Conservation (phyloP, 305 asterid genomes). For the Rubia balearica region DNA sequence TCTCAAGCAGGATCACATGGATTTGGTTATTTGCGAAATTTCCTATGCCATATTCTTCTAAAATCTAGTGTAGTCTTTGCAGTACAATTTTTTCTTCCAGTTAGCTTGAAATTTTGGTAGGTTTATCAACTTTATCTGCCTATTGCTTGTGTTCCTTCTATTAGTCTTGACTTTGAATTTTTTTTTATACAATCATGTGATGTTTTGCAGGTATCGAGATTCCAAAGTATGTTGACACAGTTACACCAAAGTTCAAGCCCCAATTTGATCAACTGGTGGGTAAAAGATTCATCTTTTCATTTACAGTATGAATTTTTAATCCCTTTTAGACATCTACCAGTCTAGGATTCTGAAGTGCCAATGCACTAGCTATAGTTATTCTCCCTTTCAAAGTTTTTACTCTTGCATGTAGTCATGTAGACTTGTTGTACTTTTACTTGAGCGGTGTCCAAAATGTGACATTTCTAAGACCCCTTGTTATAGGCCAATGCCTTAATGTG, state of each 20-base stretch:
- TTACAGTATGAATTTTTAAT: not conserved
- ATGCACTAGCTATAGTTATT: not conserved
- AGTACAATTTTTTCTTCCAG: not conserved
- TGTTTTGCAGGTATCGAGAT: constrained; percentile 62
- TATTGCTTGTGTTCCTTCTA: not conserved
- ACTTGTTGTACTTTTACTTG: not conserved
- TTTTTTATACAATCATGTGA: not conserved
- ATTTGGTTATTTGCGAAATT: not conserved
- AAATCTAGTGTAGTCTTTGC: not conserved
- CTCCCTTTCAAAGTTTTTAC: not conserved
- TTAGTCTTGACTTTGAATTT: not conserved
- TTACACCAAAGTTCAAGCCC: constrained; percentile 85
- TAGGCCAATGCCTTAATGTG: not conserved
- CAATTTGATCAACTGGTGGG: constrained; percentile 92
- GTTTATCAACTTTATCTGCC: not conserved
- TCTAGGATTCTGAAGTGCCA: not conserved
- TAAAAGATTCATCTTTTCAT: not conserved
- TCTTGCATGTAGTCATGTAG: not conserved
- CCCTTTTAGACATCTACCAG: not conserved
- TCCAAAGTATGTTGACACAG: constrained; percentile 84
- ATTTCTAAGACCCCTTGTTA: not conserved
- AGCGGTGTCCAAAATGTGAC: not conserved
- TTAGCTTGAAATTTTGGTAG: not conserved
- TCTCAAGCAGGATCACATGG: not conserved
- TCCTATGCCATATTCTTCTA: not conserved